Conservation (phyloP, 768 basidiomycete genomes). For the Naganishia onofrii region DNA sequence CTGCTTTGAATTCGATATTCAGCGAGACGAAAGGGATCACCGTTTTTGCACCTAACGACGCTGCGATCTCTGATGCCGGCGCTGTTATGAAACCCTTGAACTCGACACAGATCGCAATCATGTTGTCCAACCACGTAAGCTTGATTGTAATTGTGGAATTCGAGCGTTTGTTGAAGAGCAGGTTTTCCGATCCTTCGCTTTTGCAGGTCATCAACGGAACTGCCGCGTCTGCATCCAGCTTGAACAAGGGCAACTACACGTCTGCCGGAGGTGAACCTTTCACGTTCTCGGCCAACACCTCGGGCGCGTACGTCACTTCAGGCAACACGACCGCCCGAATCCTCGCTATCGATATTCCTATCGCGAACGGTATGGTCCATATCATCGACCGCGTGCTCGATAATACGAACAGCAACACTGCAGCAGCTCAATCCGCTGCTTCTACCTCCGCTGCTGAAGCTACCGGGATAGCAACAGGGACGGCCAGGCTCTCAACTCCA, state of each 20-base stretch:
- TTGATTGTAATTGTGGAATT: not conserved
- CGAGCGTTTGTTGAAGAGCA: not conserved
- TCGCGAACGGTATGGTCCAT: conserved; percentile 69
- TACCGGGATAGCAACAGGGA: conserved; percentile 37
- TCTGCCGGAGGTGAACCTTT: conserved; percentile 63
- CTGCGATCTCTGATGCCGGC: conserved; percentile 56
- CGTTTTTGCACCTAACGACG: conserved; percentile 64
- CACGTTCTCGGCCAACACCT: conserved; percentile 59
- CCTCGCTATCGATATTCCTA: conserved; percentile 61
- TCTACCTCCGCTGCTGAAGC: conserved; percentile 38
- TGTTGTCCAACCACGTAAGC: conserved; percentile 66
- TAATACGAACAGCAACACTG: conserved; percentile 50
- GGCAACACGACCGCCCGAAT: conserved; percentile 59
- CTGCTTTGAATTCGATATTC: conserved; percentile 20
- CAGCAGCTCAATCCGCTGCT: conserved; percentile 48
- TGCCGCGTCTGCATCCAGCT: conserved; percentile 61
- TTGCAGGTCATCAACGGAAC: conserved; percentile 67
- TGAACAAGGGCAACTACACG: conserved; percentile 55
- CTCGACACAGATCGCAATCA: conserved; percentile 54
- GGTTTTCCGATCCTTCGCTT: not conserved
- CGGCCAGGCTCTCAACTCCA: not conserved
- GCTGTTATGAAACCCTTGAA: conserved; percentile 55
- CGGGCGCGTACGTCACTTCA: conserved; percentile 61
- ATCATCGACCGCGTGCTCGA: conserved; percentile 52
- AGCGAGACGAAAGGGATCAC: conserved; percentile 60